Evolutionary conservation across 306 rosid species (phyloP).

Genomic region (Dryas octopetala): DNA sequence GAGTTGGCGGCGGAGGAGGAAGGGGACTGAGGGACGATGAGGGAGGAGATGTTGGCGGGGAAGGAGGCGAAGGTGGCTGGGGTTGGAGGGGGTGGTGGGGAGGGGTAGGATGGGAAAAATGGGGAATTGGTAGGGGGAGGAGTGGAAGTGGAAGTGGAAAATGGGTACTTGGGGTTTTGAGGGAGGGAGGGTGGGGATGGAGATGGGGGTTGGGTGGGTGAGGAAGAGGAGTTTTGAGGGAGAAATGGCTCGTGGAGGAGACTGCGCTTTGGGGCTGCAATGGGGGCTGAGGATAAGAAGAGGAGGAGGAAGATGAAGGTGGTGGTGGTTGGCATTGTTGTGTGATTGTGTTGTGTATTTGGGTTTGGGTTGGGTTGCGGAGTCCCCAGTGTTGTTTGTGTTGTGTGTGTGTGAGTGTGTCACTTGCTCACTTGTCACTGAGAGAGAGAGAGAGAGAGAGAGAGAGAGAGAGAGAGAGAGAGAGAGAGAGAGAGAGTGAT

Average conservation of each 20-base stretch:
- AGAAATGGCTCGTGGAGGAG: constrained; percentile 66
- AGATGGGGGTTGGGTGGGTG: constrained; percentile 49
- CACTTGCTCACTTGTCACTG: neutral
- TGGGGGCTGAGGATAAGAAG: constrained; percentile 8
- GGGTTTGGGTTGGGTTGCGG: neutral
- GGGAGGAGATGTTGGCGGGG: constrained; percentile 92
- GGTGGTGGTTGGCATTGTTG: constrained; percentile 47
- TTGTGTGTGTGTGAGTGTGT: neutral
- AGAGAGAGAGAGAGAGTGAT: neutral
- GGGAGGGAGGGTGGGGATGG: constrained; percentile 46
- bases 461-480: neutral
- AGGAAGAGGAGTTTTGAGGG: constrained; percentile 31
- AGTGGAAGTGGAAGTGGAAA: constrained; percentile 47
- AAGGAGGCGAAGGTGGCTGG: constrained; percentile 68
- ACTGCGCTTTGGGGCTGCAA: constrained; percentile 34
- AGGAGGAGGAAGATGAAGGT: constrained; percentile 19
- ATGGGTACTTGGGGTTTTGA: constrained; percentile 61
- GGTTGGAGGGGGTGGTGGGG: constrained; percentile 64
- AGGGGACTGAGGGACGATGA: constrained; percentile 59
- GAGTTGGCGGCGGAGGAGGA: constrained; percentile 32
- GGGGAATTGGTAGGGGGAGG: constrained; percentile 54
- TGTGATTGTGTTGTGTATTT: neutral
- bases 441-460: neutral
- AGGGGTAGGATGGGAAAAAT: constrained; percentile 72
- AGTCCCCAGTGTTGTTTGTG: constrained; percentile 11